Percentiles rank a stretch among this genome's conserved stretches.
These are phyloP conservation scores for Diaporthe destruens DNA, from an alignment of 2,329 filamentous ascomycete genomes.

Conservation along the genomic window DNA sequence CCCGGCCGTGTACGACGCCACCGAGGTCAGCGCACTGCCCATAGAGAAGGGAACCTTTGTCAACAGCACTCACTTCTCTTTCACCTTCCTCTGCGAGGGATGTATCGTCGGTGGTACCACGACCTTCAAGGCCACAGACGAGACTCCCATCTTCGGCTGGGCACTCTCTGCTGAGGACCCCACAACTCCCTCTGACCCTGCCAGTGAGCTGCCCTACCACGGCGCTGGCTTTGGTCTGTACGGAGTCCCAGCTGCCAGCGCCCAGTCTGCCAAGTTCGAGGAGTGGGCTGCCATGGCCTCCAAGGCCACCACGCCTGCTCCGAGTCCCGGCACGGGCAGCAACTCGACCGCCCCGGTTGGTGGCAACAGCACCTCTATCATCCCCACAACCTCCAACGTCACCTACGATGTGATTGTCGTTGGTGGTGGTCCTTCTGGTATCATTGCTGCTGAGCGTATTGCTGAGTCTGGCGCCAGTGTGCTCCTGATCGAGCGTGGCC, in stretches of 20 bases:
- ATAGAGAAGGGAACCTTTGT: constrained; percentile 61
- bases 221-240: constrained; percentile 55
- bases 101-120: constrained; percentile 51
- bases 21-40: constrained; percentile 51
- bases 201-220: constrained; percentile 55
- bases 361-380: constrained; percentile 44
- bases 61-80: constrained; percentile 60
- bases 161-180: constrained; percentile 53
- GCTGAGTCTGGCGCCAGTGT: constrained; percentile 53
- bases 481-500: constrained; percentile 54
- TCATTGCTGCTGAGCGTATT: constrained; percentile 53
- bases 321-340: constrained; percentile 28
- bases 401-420: constrained; percentile 57
- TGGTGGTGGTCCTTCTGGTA: constrained; percentile 53
- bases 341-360: constrained; percentile 38
- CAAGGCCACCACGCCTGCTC: constrained; percentile 21
- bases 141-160: constrained; percentile 53
- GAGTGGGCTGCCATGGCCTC: constrained; percentile 44
- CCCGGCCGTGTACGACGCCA: constrained; percentile 55
- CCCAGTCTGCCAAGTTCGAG: constrained; percentile 50
- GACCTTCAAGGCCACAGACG: constrained; percentile 46
- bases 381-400: constrained; percentile 47
- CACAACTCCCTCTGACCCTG: constrained; percentile 48
- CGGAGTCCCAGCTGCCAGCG: constrained; percentile 48
- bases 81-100: constrained; percentile 61